Percentiles rank a stretch among this genome's conserved stretches.
Evolutionary conservation across 306 rosid species (phyloP).

Genomic region (Quercus dentata): DNA sequence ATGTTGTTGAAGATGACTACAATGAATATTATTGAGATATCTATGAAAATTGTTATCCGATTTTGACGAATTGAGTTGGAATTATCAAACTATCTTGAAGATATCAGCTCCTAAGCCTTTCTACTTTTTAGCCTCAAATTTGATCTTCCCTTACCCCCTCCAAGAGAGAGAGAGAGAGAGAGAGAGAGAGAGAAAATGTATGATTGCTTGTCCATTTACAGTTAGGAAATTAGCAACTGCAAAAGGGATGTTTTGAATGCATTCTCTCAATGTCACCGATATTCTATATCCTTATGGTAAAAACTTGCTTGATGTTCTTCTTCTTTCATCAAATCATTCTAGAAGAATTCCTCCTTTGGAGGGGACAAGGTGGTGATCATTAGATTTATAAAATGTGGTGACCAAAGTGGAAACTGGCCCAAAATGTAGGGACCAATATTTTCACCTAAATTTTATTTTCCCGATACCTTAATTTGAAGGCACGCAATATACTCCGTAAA

Average conservation of each 20-base stretch:
- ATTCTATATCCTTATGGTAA: conserved; percentile 58
- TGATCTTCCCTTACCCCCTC: background rate
- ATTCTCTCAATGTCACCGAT: conserved; percentile 74
- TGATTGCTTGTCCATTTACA: conserved; percentile 35
- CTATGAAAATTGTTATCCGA: background rate
- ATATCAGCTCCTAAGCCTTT: background rate
- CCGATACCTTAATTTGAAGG: too few species aligned
- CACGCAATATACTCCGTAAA: too few species aligned
- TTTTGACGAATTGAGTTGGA: background rate
- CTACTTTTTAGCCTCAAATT: background rate
- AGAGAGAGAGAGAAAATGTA: background rate
- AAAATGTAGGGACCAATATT: too few species aligned
- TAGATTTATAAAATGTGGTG: conserved; percentile 39
- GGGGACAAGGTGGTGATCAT: conserved; percentile 94
- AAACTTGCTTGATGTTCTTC: conserved; percentile 83
- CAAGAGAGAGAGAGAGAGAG: too few species aligned
- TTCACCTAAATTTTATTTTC: too few species aligned
- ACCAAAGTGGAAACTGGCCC: too few species aligned
- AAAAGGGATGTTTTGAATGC: conserved; percentile 91
- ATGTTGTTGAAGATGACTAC: too few species aligned
- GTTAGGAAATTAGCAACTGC: conserved; percentile 62
- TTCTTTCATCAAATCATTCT: conserved; percentile 91
- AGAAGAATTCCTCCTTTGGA: conserved; percentile 70
- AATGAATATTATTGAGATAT: too few species aligned
- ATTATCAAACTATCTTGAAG: background rate